Base-by-base conservation (phyloP, 257 asterid genomes). In the Phtheirospermum japonicum region DNA sequence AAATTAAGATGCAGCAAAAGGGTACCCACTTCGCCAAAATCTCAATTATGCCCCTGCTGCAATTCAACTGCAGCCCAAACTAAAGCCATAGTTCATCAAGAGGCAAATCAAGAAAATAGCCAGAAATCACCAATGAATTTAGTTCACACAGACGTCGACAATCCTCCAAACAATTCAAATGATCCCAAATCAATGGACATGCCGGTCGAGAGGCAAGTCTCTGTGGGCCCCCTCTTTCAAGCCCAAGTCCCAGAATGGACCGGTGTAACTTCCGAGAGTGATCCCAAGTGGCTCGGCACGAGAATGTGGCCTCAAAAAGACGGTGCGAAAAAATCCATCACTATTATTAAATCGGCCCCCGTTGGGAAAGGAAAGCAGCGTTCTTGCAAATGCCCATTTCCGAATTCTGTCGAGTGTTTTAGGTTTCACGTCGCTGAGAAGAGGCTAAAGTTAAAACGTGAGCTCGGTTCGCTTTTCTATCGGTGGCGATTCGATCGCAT, bases 181-280 rank as follows among this genome's bases (percentile, higher is more conserved):
- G 65, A 66, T 36, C 40, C 54, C 0, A 52, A 40, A 10, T 61
- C 71, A 55, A 18, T 13, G 6, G 57, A 50, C 7, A 20, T 9
- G 57, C n/a, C 57, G 14, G 4, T 31, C 19, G 57, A 50, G 57
- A 20, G 32, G 32, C 54, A 70, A 66, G 79, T 78, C 68, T 67
- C 68, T 4, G 67, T 85, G 32, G 91, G 89, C 9, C 80, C 81
- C 42, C 71, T 6, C 28, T 69, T 59, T 60, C 98, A 90, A 74
- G 91, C 92, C 17, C 73, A 73, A 63, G 80, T 90, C 57, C 94
- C 95, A 0, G 73, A 75, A 58, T 88, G 95, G 95, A 81, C 85
- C 0, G 91, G 88, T 5, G 57, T 19, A 50, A 20, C 18, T 18
- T 11, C 32, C 6, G 51, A 46, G 8, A 62, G 11, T 13, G 26